Evolutionary conservation across 129 eudicot species (phyloP).

Genomic region (Sambucus nigra): DNA sequence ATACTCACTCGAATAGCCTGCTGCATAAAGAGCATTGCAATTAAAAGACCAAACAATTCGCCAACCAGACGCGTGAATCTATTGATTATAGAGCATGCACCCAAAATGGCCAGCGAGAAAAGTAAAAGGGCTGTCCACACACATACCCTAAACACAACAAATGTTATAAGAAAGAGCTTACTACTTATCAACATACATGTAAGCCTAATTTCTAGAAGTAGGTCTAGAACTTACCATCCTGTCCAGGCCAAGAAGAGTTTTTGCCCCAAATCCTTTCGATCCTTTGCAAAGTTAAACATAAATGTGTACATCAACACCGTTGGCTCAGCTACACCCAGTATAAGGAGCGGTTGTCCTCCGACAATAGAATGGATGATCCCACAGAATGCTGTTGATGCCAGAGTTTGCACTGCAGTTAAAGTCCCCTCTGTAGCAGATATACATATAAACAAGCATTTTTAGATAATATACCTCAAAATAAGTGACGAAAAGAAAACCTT

Average conservation of each 20-base stretch:
- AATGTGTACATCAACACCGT: slow-evolving; percentile 95
- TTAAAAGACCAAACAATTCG: slow-evolving; percentile 88
- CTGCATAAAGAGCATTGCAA: slow-evolving; percentile 99
- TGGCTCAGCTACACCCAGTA: slow-evolving; percentile 97
- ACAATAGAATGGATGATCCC: slow-evolving; percentile 86
- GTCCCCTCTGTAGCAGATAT: slow-evolving; percentile 71
- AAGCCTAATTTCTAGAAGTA: background rate
- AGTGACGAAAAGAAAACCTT: background rate
- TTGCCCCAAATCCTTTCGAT: slow-evolving; percentile 79
- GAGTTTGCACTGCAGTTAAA: slow-evolving; percentile 90
- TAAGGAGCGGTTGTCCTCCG: slow-evolving; percentile 93
- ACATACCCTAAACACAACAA: slow-evolving; percentile 64
- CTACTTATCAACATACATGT: slow-evolving; percentile 9
- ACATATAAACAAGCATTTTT: background rate
- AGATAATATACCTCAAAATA: background rate
- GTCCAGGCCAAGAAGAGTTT: slow-evolving; percentile 89
- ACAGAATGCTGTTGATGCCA: slow-evolving; percentile 91
- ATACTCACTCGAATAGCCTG: slow-evolving; percentile 84
- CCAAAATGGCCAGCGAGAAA: slow-evolving; percentile 73
- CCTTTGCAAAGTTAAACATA: slow-evolving; percentile 90
- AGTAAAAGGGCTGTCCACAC: slow-evolving; percentile 98
- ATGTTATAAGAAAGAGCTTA: slow-evolving; percentile 6
- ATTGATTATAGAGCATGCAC: slow-evolving; percentile 95
- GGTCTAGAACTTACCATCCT: slow-evolving; percentile 66
- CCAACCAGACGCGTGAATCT: slow-evolving; percentile 95